A percentile compares a stretch with the other conserved stretches of the same genome.
Conservation (phyloP, 2,329 filamentous ascomycete genomes). For the Epichloe brachyelytri region DNA sequence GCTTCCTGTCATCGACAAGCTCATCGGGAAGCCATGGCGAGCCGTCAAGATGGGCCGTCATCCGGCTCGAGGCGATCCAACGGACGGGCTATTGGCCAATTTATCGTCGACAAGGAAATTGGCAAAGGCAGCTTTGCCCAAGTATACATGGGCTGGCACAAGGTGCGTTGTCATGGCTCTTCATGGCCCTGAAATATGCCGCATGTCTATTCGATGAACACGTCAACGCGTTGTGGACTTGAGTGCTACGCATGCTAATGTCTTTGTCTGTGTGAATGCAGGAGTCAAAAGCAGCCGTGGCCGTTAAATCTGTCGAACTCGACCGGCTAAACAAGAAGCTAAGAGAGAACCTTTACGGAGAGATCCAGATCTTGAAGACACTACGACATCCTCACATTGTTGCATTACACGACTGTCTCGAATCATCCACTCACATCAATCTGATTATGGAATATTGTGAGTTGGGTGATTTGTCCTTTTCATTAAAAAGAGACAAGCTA, state of each 20-base stretch:
- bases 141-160: conserved; percentile 78
- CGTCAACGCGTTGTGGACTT: background rate
- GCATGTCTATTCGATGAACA: background rate
- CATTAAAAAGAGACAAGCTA: conserved; percentile 78
- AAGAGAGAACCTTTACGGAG: conserved; percentile 86
- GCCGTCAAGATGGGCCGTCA: conserved; percentile 24
- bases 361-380: conserved; percentile 90
- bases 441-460: conserved; percentile 98
- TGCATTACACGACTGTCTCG: conserved; percentile 85
- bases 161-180: conserved; percentile 34
- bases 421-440: conserved; percentile 79
- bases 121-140: conserved; percentile 96
- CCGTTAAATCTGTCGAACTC: conserved; percentile 93
- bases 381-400: conserved; percentile 96
- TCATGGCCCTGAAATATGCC: background rate
- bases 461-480: conserved; percentile 89
- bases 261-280: conserved; percentile 20
- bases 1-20: conserved; percentile 22
- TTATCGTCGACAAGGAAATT: conserved; percentile 76
- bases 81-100: conserved; percentile 50
- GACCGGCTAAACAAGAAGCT: conserved; percentile 88
- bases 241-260: background rate
- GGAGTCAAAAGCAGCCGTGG: conserved; percentile 71
- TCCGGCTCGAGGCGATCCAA: conserved; percentile 22
- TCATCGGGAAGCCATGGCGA: conserved; percentile 26